These are phyloP conservation scores for Ambrosia artemisiifolia DNA, from an alignment of 129 eudicot genomes.

Conservation along the genomic window DNA sequence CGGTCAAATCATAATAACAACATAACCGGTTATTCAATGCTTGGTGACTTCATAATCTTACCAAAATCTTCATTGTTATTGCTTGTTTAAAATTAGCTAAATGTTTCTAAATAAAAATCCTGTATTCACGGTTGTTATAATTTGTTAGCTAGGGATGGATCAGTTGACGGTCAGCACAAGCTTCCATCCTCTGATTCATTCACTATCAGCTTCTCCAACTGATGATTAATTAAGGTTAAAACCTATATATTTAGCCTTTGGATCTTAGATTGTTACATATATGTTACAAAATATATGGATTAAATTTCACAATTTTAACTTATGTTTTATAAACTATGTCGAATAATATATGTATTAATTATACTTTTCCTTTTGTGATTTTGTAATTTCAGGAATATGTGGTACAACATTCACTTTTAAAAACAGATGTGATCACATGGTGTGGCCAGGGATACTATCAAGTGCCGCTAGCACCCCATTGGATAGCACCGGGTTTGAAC, in stretches of 20 bases:
- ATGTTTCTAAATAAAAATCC: neutral
- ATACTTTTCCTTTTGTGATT: neutral
- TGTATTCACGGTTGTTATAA: slow-evolving; percentile 9
- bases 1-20: no score
- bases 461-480: slow-evolving; percentile 55
- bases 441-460: slow-evolving; percentile 82
- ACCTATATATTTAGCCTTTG: neutral
- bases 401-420: slow-evolving; percentile 57
- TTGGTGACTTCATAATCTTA: neutral
- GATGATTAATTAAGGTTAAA: neutral
- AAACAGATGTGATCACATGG: slow-evolving; percentile 51
- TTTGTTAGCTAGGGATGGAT: slow-evolving; percentile 32
- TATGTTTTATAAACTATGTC: neutral
- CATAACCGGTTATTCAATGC: neutral
- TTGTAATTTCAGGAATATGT: slow-evolving; percentile 36
- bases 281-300: no score
- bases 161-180: slow-evolving; percentile 24
- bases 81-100: neutral
- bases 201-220: neutral
- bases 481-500: slow-evolving; percentile 65
- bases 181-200: slow-evolving; percentile 23
- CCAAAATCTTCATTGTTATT: neutral
- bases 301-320: neutral
- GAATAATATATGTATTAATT: neutral
- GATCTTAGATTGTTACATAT: no score